A percentile compares a stretch with the other conserved stretches of the same genome.
phyloP scores from a whole-genome alignment of 1,284 basidiomycete genomes.

The Vanrija sp. region DNA sequence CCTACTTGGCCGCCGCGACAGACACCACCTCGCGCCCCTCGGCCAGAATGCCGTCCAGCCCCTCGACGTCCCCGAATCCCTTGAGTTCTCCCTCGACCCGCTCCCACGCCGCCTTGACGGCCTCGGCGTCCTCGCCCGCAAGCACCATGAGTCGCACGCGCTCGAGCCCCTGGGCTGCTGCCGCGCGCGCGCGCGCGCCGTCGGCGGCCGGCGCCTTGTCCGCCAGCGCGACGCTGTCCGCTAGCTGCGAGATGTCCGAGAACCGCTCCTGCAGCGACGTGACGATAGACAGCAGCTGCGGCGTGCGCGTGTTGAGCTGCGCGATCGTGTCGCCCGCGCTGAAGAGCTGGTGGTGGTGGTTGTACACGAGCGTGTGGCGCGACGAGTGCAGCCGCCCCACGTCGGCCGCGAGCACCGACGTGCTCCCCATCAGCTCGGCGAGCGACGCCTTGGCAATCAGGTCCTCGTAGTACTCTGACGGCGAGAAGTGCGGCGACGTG shows the following conservation, averaged over 20 bases:
- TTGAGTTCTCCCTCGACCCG: slow-evolving; percentile 4
- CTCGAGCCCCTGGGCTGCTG: slow-evolving; percentile 12
- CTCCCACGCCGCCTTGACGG: slow-evolving; percentile 6
- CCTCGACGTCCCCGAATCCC: neutral
- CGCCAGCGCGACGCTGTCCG: slow-evolving; percentile 37
- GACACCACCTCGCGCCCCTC: slow-evolving; percentile 10
- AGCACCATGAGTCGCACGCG: slow-evolving; percentile 31
- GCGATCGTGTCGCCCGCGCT: slow-evolving; percentile 46
- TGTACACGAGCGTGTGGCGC: slow-evolving; percentile 46
- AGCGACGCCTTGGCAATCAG: slow-evolving; percentile 33
- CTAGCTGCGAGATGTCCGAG: slow-evolving; percentile 43
- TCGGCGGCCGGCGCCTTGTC: neutral
- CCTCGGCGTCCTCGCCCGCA: slow-evolving; percentile 19
- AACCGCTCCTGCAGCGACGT: slow-evolving; percentile 45
- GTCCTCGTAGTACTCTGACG: slow-evolving; percentile 42
- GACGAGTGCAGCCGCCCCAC: slow-evolving; percentile 43
- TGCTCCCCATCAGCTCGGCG: slow-evolving; percentile 36
- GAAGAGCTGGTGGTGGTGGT: slow-evolving; percentile 51
- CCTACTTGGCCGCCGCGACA: neutral
- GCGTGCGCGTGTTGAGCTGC: slow-evolving; percentile 45
- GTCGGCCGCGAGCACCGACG: slow-evolving; percentile 34
- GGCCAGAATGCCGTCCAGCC: slow-evolving; percentile 6
- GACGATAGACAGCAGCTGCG: slow-evolving; percentile 46
- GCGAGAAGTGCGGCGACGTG: slow-evolving; percentile 25
- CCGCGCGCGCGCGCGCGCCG: slow-evolving; percentile 1